Evolutionary conservation across 805 yeast species (phyloP).

Genomic region (Danielia oregonensis): DNA sequence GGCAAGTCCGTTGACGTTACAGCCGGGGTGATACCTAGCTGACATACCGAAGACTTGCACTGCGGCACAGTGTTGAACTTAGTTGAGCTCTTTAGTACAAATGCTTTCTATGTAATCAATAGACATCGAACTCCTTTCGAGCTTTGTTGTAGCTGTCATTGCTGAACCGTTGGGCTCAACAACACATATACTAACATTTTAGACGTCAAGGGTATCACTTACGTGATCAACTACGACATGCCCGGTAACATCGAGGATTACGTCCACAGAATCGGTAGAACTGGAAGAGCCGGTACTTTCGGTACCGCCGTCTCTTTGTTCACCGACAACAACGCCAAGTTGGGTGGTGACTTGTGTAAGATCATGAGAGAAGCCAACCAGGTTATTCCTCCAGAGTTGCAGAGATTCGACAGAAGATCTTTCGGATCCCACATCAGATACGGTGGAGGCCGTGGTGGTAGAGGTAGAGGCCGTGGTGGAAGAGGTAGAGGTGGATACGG

Average conservation of each 20-base stretch:
- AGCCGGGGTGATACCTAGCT: background rate
- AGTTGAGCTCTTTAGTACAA: background rate
- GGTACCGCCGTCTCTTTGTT: conserved; percentile 96
- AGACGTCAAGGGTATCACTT: conserved; percentile 97
- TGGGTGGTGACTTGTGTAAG: conserved; percentile 86
- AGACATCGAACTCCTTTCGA: conserved; percentile 19
- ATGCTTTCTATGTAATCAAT: conserved; percentile 18
- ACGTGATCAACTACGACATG: conserved; percentile 93
- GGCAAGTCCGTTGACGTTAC: background rate
- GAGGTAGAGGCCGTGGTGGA: conserved; percentile 24
- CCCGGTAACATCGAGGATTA: conserved; percentile 98
- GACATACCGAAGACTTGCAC: too few relatives aligned
- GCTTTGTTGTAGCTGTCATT: conserved; percentile 10
- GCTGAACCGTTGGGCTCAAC: background rate
- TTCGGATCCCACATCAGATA: conserved; percentile 57
- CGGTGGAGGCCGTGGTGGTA: conserved; percentile 58
- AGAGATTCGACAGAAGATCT: conserved; percentile 60
- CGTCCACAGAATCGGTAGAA: conserved; percentile 98
- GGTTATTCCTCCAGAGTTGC: conserved; percentile 74
- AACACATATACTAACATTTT: conserved; percentile 29
- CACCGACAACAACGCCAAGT: conserved; percentile 80
- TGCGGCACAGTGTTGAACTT: background rate
- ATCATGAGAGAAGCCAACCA: conserved; percentile 96
- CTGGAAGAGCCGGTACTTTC: conserved; percentile 96
- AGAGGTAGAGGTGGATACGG: conserved; percentile 43